These are phyloP conservation scores for Mitragyna speciosa DNA, from an alignment of 257 asterid species.

Conservation along the genomic window DNA sequence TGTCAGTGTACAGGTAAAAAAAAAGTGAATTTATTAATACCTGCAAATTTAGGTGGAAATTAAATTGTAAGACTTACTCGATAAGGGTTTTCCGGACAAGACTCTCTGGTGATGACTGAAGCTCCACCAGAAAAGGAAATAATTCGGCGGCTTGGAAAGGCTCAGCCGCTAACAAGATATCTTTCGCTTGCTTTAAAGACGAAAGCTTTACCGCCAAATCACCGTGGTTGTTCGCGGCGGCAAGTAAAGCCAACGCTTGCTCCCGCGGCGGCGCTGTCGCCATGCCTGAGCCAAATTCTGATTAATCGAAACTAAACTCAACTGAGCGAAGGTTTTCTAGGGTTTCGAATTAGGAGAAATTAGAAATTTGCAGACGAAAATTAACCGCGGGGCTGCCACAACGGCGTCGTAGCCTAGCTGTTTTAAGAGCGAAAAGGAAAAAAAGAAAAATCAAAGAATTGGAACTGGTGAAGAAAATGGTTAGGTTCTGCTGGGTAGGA, in stretches of 20 bases:
- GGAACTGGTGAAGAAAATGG: not conserved
- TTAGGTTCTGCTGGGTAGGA: not conserved
- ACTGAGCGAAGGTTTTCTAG: constrained; percentile 37
- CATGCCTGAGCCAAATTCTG: constrained; percentile 32
- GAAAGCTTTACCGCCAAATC: constrained; percentile 85
- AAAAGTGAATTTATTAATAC: not conserved
- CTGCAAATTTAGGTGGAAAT: too few relatives aligned
- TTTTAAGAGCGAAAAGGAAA: not conserved
- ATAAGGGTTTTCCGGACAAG: constrained; percentile 74
- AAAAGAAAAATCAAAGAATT: not conserved
- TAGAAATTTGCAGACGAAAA: not conserved
- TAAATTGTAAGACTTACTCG: constrained; percentile 21
- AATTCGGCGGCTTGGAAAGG: constrained; percentile 71
- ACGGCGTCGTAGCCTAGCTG: not conserved
- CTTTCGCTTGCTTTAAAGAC: constrained; percentile 81
- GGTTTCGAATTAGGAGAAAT: constrained; percentile 40
- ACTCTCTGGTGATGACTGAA: constrained; percentile 85
- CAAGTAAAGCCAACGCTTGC: constrained; percentile 80
- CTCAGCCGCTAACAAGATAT: constrained; percentile 59
- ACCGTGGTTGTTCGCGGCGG: constrained; percentile 89
- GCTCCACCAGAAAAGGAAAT: constrained; percentile 74
- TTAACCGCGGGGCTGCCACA: not conserved
- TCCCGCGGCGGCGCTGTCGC: constrained; percentile 62
- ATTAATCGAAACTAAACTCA: not conserved
- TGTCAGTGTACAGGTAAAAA: not conserved